Percentiles rank a stretch among this genome's conserved stretches.
These are phyloP conservation scores for Adansonia rubrostipa DNA, from an alignment of 441 rosid genomes.

Conservation along the genomic window DNA sequence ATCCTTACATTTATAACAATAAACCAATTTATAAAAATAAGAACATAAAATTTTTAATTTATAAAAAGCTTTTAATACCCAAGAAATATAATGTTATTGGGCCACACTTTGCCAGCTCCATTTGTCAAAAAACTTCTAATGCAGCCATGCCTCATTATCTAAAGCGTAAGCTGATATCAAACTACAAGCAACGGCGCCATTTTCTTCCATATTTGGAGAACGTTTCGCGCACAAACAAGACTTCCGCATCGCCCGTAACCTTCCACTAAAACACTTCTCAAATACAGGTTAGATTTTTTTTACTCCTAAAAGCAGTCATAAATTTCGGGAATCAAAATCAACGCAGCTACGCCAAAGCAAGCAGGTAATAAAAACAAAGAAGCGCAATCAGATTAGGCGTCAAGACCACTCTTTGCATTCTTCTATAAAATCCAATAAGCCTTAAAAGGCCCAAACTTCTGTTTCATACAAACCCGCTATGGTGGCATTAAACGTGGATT, in stretches of 20 bases:
- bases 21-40: too few relatives aligned
- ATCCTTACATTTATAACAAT: too few relatives aligned
- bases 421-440: conserved; percentile 52
- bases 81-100: conserved; percentile 40
- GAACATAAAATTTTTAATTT: too few relatives aligned
- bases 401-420: conserved; percentile 43
- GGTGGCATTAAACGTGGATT: conserved; percentile 53
- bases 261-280: conserved; percentile 17
- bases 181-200: conserved; percentile 64
- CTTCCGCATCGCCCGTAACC: conserved; percentile 62
- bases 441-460: conserved; percentile 47
- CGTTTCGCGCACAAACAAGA: conserved; percentile 38
- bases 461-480: conserved; percentile 43
- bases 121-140: conserved; percentile 47
- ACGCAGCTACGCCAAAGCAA: conserved; percentile 43
- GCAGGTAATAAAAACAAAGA: conserved; percentile 55
- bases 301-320: conserved; percentile 47
- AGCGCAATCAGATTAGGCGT: conserved; percentile 61
- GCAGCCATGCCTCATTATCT: conserved; percentile 57
- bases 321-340: conserved; percentile 51
- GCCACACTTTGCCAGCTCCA: conserved; percentile 53
- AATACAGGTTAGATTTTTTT: too few relatives aligned
- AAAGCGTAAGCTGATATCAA: conserved; percentile 64
- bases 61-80: too few relatives aligned
- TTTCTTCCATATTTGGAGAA: conserved; percentile 44